Conservation (phyloP, 2,329 filamentous ascomycete genomes). For the Colletotrichum ledebouriae region DNA sequence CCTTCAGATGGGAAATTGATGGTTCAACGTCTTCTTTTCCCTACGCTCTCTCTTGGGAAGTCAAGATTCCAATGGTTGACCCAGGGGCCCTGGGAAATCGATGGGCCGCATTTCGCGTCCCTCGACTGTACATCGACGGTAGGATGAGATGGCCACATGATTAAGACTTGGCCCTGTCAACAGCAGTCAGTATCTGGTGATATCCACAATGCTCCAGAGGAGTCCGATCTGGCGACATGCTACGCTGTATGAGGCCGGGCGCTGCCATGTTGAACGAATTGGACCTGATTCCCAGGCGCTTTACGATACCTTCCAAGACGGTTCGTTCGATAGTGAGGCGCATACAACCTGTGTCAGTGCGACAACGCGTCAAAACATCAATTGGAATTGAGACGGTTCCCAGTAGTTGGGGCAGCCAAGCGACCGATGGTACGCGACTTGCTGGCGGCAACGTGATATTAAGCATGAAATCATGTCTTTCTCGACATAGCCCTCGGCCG, state of each 20-base stretch:
- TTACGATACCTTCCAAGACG: constrained; percentile 18
- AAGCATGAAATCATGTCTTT: constrained; percentile 6
- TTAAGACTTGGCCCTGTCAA: constrained; percentile 29
- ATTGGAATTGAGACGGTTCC: constrained; percentile 3
- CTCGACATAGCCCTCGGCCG: constrained; percentile 8
- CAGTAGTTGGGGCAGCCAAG: neutral
- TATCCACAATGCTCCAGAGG: constrained; percentile 25
- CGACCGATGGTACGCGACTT: neutral
- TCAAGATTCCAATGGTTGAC: constrained; percentile 13
- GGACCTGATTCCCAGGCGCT: neutral
- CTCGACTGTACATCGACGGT: constrained; percentile 36
- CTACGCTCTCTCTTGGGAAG: constrained; percentile 2
- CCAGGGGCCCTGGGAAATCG: constrained; percentile 1
- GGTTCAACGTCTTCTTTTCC: constrained; percentile 18
- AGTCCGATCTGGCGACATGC: constrained; percentile 6
- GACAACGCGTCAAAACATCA: constrained; percentile 13
- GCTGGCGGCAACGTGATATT: neutral
- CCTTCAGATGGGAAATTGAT: constrained; percentile 2
- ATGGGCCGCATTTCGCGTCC: constrained; percentile 37
- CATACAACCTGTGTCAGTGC: constrained; percentile 14
- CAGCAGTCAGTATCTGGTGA: constrained; percentile 18
- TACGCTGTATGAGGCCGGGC: neutral
- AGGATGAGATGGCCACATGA: constrained; percentile 38
- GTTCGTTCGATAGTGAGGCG: constrained; percentile 11
- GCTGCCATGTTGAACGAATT: constrained; percentile 11